Percentiles rank a stretch among this genome's conserved stretches.
Evolutionary conservation across 2,329 filamentous ascomycete genomes (phyloP).

Genomic region (Hymenoscyphus infarciens): DNA sequence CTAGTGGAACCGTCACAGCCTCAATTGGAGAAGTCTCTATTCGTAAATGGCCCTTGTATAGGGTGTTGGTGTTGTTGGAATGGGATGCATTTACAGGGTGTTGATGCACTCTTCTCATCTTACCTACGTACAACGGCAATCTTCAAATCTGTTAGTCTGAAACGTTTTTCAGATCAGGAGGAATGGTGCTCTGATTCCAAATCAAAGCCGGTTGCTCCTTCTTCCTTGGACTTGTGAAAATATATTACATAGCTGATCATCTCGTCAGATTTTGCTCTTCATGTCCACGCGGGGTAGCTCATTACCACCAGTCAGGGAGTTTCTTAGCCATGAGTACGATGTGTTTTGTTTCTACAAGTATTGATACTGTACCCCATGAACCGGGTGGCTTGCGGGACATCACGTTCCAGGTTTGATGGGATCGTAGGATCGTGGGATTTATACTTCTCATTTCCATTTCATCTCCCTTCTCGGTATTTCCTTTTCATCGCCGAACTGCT

Average conservation of each 20-base stretch:
- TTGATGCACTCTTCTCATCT: neutral
- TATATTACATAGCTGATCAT: neutral
- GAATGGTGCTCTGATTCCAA: neutral
- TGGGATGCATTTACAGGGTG: conserved; percentile 1
- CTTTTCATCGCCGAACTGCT: neutral
- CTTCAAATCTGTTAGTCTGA: neutral
- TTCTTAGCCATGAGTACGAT: neutral
- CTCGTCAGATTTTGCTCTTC: neutral
- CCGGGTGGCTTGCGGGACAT: neutral
- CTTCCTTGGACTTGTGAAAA: neutral
- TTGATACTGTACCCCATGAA: neutral
- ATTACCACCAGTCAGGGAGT: no score
- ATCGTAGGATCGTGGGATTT: neutral
- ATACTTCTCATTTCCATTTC: neutral
- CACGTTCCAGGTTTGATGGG: neutral
- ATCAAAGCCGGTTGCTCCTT: neutral
- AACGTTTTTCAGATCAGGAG: neutral
- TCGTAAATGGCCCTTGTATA: neutral
- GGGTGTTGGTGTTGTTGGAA: neutral
- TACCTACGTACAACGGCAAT: neutral
- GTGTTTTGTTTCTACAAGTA: neutral
- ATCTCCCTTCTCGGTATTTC: neutral
- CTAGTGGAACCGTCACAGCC: no score
- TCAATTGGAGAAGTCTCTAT: neutral
- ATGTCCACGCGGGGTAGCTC: neutral